Evolutionary conservation across 371 early-diverging fungal genomes (phyloP).

Genomic region (Lichtheimia hyalospora): DNA sequence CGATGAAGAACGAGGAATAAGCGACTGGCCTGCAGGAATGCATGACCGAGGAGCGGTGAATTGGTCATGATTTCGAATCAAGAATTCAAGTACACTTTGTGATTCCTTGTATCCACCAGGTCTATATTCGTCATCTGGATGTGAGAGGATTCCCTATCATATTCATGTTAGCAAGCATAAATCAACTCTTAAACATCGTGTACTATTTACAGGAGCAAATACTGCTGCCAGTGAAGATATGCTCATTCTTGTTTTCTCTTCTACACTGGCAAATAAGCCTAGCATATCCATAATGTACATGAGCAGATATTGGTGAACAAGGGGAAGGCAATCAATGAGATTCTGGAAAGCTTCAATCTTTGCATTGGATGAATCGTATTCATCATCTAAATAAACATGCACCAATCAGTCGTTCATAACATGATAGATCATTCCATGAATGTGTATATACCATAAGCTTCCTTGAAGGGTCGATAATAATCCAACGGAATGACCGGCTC

Average conservation of each 20-base stretch:
- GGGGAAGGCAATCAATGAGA: conserved; percentile 52
- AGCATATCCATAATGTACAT: conserved; percentile 62
- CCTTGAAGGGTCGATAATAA: conserved; percentile 54
- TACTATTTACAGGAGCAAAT: conserved; percentile 54
- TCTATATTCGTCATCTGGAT: conserved; percentile 56
- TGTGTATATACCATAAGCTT: conserved; percentile 42
- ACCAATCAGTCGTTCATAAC: too few relatives aligned
- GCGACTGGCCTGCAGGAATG: conserved; percentile 3
- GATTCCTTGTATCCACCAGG: conserved; percentile 64
- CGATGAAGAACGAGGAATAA: conserved; percentile 1
- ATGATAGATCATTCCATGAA: too few relatives aligned
- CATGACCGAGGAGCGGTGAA: conserved; percentile 29
- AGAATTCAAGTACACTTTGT: conserved; percentile 55
- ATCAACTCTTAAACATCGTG: too few relatives aligned
- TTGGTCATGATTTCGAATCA: conserved; percentile 50
- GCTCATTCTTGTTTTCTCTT: conserved; percentile 56
- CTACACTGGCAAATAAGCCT: conserved; percentile 47
- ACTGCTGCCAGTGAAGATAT: conserved; percentile 57
- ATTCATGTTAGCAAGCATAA: background rate
- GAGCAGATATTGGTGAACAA: conserved; percentile 55
- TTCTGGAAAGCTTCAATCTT: conserved; percentile 54
- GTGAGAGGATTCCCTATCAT: conserved; percentile 47
- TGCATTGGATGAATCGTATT: conserved; percentile 34
- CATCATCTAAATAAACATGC: conserved; percentile 23
- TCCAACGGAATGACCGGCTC: conserved; percentile 58